phyloP scores from a whole-genome alignment of 768 basidiomycete genomes.

The Tricholoma matsutake region DNA sequence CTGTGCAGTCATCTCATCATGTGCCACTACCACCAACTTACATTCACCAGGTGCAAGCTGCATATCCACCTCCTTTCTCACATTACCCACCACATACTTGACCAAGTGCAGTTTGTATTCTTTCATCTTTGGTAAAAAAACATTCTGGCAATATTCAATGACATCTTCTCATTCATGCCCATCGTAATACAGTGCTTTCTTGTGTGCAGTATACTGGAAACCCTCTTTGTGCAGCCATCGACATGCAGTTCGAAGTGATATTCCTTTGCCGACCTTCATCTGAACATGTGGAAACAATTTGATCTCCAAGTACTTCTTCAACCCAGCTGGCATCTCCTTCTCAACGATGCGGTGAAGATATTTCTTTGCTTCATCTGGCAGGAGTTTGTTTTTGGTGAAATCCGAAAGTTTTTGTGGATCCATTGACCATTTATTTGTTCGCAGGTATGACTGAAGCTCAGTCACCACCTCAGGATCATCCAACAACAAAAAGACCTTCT shows the following conservation, averaged over 20 bases:
- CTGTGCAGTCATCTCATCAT: slow-evolving; percentile 20
- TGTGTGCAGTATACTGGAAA: slow-evolving; percentile 20
- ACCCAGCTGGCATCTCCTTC: too few relatives aligned
- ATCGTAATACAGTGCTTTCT: slow-evolving; percentile 31
- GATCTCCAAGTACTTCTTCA: too few relatives aligned
- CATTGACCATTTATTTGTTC: slow-evolving; percentile 7
- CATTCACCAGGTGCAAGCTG: background rate
- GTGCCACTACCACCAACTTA: background rate
- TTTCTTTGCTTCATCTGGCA: slow-evolving; percentile 9
- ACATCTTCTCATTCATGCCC: slow-evolving; percentile 14
- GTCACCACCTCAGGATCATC: background rate
- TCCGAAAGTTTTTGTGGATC: slow-evolving; percentile 20
- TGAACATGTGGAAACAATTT: slow-evolving; percentile 1
- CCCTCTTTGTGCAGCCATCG: too few relatives aligned
- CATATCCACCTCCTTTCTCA: background rate
- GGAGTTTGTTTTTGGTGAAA: slow-evolving; percentile 5
- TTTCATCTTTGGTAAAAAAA: slow-evolving; percentile 20
- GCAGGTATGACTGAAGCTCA: background rate
- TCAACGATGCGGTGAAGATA: too few relatives aligned
- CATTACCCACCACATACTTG: background rate
- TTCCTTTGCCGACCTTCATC: slow-evolving; percentile 10
- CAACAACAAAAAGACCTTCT: background rate
- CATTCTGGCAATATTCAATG: background rate
- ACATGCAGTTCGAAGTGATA: too few relatives aligned
- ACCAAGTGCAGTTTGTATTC: background rate